These are phyloP conservation scores for Lachnellula willkommii DNA, from an alignment of 2,329 filamentous ascomycete species.

Conservation along the genomic window DNA sequence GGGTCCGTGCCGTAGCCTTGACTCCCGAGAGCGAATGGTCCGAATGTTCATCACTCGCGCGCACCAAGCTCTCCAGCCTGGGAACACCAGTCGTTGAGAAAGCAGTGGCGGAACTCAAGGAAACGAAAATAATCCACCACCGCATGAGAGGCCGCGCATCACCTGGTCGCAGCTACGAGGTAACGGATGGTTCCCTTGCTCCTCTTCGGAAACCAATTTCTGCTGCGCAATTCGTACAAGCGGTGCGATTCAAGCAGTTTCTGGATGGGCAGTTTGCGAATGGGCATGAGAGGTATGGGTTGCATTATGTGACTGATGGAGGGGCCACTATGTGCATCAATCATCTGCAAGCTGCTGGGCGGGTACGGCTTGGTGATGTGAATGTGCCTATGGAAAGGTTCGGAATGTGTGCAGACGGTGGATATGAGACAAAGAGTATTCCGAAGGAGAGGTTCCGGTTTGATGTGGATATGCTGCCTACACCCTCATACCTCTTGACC, in stretches of 20 bases:
- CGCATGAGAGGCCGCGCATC: slow-evolving; percentile 54
- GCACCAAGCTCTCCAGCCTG: slow-evolving; percentile 39
- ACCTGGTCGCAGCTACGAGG: slow-evolving; percentile 55
- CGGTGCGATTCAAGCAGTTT: slow-evolving; percentile 52
- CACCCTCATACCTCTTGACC: slow-evolving; percentile 51
- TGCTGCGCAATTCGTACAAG: slow-evolving; percentile 51
- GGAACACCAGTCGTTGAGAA: slow-evolving; percentile 14
- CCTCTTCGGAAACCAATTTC: slow-evolving; percentile 53
- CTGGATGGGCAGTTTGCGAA: slow-evolving; percentile 48
- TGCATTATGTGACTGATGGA: slow-evolving; percentile 56
- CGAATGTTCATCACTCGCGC: slow-evolving; percentile 39
- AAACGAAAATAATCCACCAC: slow-evolving; percentile 43
- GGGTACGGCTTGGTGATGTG: slow-evolving; percentile 48
- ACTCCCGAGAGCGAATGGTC: slow-evolving; percentile 47
- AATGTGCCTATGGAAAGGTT: slow-evolving; percentile 60
- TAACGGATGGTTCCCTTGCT: slow-evolving; percentile 54
- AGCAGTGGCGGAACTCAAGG: slow-evolving; percentile 21
- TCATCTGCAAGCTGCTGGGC: slow-evolving; percentile 57
- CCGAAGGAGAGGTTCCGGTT: slow-evolving; percentile 63
- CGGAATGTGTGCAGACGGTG: slow-evolving; percentile 61
- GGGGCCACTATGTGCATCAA: slow-evolving; percentile 62
- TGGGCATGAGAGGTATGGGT: slow-evolving; percentile 30
- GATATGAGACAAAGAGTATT: slow-evolving; percentile 66
- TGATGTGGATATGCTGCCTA: slow-evolving; percentile 54
- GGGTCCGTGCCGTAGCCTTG: slow-evolving; percentile 54